Percentiles rank a stretch among this genome's conserved stretches.
Evolutionary conservation across 306 rosid species (phyloP).

Genomic region (Vachellia pachyceras): DNA sequence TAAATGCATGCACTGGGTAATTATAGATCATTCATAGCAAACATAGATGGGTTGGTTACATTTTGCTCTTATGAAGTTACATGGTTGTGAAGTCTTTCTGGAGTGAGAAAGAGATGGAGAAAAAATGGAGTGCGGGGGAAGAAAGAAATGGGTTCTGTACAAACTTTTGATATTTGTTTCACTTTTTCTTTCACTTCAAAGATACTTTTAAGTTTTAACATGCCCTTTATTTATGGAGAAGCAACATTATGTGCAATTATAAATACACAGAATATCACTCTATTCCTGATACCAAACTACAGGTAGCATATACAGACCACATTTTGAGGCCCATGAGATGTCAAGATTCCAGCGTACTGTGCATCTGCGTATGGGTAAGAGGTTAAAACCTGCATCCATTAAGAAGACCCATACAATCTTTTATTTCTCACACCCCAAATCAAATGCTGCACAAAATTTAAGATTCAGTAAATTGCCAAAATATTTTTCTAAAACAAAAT

Average conservation of each 20-base stretch:
- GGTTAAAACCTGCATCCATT: constrained; percentile 68
- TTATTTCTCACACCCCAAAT: constrained; percentile 2
- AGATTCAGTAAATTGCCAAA: constrained; percentile 8
- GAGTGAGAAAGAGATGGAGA: not conserved
- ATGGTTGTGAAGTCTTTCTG: not conserved
- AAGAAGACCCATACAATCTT: constrained; percentile 33
- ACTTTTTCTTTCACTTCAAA: not conserved
- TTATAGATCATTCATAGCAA: no score
- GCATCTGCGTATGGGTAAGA: constrained; percentile 69
- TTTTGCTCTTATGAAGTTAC: no score
- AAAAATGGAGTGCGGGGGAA: not conserved
- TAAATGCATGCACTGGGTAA: no score
- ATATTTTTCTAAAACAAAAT: not conserved
- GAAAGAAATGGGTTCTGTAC: not conserved
- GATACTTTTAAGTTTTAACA: not conserved
- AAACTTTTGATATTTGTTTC: not conserved
- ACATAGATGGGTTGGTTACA: no score
- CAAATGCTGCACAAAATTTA: not conserved
- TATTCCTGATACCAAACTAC: not conserved
- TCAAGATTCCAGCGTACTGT: constrained; percentile 63
- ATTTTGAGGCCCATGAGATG: constrained; percentile 57
- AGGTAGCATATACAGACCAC: constrained; percentile 19
- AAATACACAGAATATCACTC: not conserved
- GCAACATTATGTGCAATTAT: constrained; percentile 1
- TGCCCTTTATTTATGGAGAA: constrained; percentile 7